Evolutionary conservation across 2,329 filamentous ascomycete genomes (phyloP).

Genomic region (Cladorrhinum sp.): DNA sequence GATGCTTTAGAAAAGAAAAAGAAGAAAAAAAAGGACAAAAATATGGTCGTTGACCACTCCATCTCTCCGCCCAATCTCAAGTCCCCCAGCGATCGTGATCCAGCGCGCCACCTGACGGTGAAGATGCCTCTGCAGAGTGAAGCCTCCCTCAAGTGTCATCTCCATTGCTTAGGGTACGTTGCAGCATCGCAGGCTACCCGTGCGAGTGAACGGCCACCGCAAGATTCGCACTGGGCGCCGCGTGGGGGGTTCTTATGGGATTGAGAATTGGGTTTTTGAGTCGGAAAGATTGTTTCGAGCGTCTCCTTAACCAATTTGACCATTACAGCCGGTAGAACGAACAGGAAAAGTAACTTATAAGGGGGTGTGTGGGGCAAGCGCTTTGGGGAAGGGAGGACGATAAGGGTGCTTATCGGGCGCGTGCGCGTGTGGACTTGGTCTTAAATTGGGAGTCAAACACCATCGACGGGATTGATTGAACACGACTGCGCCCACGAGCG

Average conservation of each 20-base stretch:
- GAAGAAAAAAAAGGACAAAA: slow-evolving; percentile 18
- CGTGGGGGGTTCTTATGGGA: slow-evolving; percentile 52
- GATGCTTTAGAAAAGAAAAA: too few relatives aligned
- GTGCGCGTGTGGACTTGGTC: background rate
- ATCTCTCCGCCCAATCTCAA: slow-evolving; percentile 55
- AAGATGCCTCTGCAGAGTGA: slow-evolving; percentile 71
- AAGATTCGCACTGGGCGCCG: slow-evolving; percentile 66
- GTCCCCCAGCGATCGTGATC: slow-evolving; percentile 61
- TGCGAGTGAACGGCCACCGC: slow-evolving; percentile 65
- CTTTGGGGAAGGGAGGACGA: background rate
- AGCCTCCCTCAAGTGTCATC: slow-evolving; percentile 66
- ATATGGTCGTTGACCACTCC: slow-evolving; percentile 49
- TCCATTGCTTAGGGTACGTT: slow-evolving; percentile 64
- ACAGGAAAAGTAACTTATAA: background rate
- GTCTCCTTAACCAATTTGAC: slow-evolving; percentile 56
- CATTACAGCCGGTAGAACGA: slow-evolving; percentile 55
- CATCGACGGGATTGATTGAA: background rate
- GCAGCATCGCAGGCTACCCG: slow-evolving; percentile 65
- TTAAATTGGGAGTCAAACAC: background rate
- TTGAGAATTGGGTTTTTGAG: slow-evolving; percentile 44
- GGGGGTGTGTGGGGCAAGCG: background rate
- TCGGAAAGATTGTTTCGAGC: slow-evolving; percentile 46
- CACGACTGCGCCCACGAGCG: background rate
- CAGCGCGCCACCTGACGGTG: slow-evolving; percentile 68
- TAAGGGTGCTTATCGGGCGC: background rate